These are phyloP conservation scores for Venturia nashicola DNA, from an alignment of 2,329 filamentous ascomycete genomes.

Conservation along the genomic window DNA sequence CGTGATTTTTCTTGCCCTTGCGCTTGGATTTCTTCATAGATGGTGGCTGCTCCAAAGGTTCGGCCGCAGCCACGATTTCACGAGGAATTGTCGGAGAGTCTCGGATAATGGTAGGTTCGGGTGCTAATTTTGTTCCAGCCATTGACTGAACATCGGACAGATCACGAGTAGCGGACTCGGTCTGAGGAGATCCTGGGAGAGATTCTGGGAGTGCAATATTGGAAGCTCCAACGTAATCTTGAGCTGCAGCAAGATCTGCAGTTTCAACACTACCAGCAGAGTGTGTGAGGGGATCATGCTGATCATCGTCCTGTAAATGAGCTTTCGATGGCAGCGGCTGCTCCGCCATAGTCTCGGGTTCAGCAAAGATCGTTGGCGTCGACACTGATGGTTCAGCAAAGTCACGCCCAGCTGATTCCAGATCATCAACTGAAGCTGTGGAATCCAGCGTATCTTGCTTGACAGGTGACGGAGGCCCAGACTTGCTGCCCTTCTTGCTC, in stretches of 20 bases:
- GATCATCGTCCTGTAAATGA: neutral
- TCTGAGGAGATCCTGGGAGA: neutral
- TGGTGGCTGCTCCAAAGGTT: neutral
- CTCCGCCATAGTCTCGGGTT: neutral
- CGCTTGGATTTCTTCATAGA: neutral
- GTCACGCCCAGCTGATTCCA: neutral
- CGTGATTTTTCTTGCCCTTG: neutral
- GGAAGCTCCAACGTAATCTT: neutral
- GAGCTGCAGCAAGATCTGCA: neutral
- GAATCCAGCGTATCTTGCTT: neutral
- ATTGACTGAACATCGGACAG: neutral
- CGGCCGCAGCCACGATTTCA: neutral
- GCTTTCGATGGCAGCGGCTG: neutral
- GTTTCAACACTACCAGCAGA: neutral
- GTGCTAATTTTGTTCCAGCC: neutral
- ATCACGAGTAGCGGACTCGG: neutral
- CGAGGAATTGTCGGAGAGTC: neutral
- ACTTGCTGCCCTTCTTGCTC: constrained; percentile 18
- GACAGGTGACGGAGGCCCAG: neutral
- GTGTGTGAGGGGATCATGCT: neutral
- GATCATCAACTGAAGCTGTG: neutral
- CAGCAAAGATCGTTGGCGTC: neutral
- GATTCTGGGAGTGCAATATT: neutral
- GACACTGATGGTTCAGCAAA: neutral
- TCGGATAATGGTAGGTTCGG: neutral